Base-by-base conservation (phyloP, 2,329 filamentous ascomycete genomes). In the Epichloe scottii region DNA sequence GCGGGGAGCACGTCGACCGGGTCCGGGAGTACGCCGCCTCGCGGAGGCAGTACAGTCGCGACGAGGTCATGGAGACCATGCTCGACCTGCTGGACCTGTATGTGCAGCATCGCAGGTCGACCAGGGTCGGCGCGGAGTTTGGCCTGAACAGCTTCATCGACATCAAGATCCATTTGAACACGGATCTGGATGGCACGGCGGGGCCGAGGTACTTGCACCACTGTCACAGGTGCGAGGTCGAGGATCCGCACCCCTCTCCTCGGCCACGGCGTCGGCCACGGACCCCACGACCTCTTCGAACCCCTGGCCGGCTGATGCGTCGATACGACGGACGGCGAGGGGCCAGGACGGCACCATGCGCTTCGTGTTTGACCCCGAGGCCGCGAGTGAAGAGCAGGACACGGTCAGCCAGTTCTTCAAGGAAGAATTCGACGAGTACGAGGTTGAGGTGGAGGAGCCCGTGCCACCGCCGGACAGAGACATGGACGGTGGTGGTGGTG, bases 21-120 rank as follows among this genome's bases (percentile, higher is more conserved):
- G 69, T 79, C 67, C 54, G 67, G 62, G 58, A 73, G 64, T 63
- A 86, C 66, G 68, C 73, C 56, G 63, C 72, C 56, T 55, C 72
- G 54, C 71, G 74, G 42, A 73, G 63, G 57, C 68, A 73, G 53
- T 74, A 74, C 39, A 68, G 64, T 10, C 66, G 76, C 33, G 68
- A 68, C 8, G 72, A 72, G 54, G 70, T 79, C 30, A 65, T 77
- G 70, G 91, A 97, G 74, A 91, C 88, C 0, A 79, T 95, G 60
- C 80, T 96, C 39, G 93, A 97, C 62, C 75, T 96, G 0, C 77
- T 97, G 26, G 91, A 98, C 62, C 77, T 97, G 3, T 97, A 96
- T 66, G 93, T 89, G 0, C 87, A 95, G 62, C 85, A 94, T 63
- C 80, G 81, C 50, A 78, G 80, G 57, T 74, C 77, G 48, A 95